Evolutionary conservation across 306 rosid genomes (phyloP).

Genomic region (Alnus glutinosa): DNA sequence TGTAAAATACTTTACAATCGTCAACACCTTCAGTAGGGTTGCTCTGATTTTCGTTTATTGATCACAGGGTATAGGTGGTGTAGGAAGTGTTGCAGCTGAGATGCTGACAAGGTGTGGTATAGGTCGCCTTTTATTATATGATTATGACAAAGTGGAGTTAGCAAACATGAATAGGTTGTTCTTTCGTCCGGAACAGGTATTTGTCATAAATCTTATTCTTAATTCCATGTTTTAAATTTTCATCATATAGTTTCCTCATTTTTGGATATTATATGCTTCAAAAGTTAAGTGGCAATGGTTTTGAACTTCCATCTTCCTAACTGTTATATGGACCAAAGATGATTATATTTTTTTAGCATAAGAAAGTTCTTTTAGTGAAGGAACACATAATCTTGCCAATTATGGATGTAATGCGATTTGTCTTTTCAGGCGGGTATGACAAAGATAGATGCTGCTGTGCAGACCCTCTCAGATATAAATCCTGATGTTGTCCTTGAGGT

Average conservation of each 20-base stretch:
- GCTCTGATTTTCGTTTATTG: background rate
- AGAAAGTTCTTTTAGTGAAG: slow-evolving; percentile 24
- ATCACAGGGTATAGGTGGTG: slow-evolving; percentile 91
- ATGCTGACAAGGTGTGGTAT: slow-evolving; percentile 98
- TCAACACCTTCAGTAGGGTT: background rate
- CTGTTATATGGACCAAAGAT: background rate
- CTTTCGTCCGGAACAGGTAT: slow-evolving; percentile 96
- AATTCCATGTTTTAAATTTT: slow-evolving; percentile 1
- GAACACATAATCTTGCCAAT: slow-evolving; percentile 13
- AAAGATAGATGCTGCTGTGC: slow-evolving; percentile 95
- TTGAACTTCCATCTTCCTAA: background rate
- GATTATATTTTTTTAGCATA: slow-evolving; percentile 3
- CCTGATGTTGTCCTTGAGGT: slow-evolving; percentile 97
- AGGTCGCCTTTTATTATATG: slow-evolving; percentile 94
- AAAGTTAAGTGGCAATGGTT: slow-evolving; percentile 18
- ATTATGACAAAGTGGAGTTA: slow-evolving; percentile 97
- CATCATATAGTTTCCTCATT: background rate
- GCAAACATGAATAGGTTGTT: slow-evolving; percentile 98
- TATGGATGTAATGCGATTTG: slow-evolving; percentile 25
- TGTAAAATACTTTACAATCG: background rate
- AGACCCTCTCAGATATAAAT: slow-evolving; percentile 91
- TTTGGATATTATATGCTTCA: slow-evolving; percentile 5
- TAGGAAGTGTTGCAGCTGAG: slow-evolving; percentile 99
- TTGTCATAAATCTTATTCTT: slow-evolving; percentile 22
- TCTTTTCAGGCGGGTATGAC: slow-evolving; percentile 82